Base-by-base conservation (phyloP, 345 rosid genomes). In the Rhodamnia rubescens region DNA sequence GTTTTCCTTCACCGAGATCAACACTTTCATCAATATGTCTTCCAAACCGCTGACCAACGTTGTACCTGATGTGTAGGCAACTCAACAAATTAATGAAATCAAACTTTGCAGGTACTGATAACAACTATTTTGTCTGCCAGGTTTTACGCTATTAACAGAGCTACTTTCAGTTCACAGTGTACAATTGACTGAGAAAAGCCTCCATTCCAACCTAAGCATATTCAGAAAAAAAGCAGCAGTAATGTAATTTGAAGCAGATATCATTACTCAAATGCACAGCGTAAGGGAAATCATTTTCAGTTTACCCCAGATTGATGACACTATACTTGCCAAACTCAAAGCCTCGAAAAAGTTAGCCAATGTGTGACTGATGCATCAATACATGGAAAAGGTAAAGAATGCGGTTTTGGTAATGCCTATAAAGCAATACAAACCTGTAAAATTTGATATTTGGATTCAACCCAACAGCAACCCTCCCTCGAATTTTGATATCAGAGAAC, bases 401-500 rank as follows among this genome's bases (percentile, higher is more conserved):
- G 47, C 5, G 26, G 80, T 21, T 32, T 51, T 32, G 26, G 47
- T 36, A 69, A 18, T 69, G 80, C 80, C 80, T 69, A 36, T 36
- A 36, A 69, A 69, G 47, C 44, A 74, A 52, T 83, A 78, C 85
- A 27, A 84, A 96, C 98, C 98, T 93, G 90, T 97, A 97, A 85
- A 95, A 91, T 88, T 99, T 87, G 84, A 97, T 88, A 88, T 96
- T 97, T 27, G 98, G 94, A 91, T 96, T 97, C 95, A 96, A 91
- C 49, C 98, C 98, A 87, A 94, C 93, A 40, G 98, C 98, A 85
- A 89, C 92, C 83, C 92, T 95, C 74, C 96, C 95, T 83, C 95
- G 88, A 74, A 96, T 94, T 91, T 92, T 95, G 88, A 93, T 92
- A 88, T 90, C 94, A 53, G 95, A 86, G 87, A 97, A 94, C 47